A percentile compares a stretch with the other conserved stretches of the same genome.
Evolutionary conservation across 2,329 filamentous ascomycete species (phyloP).

Genomic region (Clonostachys solani): DNA sequence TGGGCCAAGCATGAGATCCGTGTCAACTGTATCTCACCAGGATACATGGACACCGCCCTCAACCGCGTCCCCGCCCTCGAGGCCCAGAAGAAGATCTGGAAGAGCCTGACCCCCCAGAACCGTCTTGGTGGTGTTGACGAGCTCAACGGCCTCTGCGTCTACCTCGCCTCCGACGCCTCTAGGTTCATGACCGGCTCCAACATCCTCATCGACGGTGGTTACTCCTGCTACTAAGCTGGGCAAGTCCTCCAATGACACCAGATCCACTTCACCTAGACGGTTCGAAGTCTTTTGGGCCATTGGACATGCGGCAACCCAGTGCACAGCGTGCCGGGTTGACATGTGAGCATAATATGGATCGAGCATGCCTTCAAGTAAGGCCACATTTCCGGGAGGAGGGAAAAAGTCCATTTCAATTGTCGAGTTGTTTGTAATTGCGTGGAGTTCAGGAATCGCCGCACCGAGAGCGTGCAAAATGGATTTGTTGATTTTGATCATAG

Average conservation of each 20-base stretch:
- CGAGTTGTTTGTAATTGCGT: conserved; percentile 1
- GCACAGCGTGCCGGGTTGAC: no score
- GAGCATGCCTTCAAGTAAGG: no score
- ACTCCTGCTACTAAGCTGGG: conserved; percentile 52
- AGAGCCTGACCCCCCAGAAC: conserved; percentile 67
- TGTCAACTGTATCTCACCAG: conserved; percentile 80
- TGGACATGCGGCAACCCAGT: no score
- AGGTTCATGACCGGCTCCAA: conserved; percentile 76
- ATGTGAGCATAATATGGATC: no score
- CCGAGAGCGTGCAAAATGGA: no score
- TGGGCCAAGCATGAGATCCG: conserved; percentile 80
- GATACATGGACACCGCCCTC: conserved; percentile 82
- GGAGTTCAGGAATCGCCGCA: conserved; percentile 3
- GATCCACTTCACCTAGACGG: neutral
- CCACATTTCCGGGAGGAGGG: no score
- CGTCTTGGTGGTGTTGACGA: conserved; percentile 70
- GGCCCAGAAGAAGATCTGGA: conserved; percentile 80
- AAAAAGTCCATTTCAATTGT: no score
- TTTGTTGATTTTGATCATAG: no score
- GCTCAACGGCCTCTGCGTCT: conserved; percentile 73
- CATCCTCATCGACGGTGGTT: conserved; percentile 67
- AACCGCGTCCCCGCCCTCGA: conserved; percentile 76
- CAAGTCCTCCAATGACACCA: no score
- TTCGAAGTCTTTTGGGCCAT: no score
- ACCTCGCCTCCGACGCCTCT: conserved; percentile 69